Evolutionary conservation across 306 rosid species (phyloP), one percentile per base, ranked within the genome.

Genomic region (Psophocarpus tetragonolobus): DNA sequence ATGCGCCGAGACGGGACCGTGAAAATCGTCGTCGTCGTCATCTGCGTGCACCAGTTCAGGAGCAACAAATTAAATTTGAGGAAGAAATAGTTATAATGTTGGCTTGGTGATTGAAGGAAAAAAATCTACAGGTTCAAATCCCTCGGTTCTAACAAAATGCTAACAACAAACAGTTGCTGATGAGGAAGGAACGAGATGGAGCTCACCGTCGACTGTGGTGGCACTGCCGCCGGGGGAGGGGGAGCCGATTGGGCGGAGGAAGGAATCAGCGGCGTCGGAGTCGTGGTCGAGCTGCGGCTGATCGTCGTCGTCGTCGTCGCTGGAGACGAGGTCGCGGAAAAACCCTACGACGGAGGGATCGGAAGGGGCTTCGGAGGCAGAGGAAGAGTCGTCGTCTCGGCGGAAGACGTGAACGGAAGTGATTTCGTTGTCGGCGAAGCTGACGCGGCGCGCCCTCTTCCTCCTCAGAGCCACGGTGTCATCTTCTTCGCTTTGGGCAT

Each of bases 381-480:
- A 45, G 72, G 84, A 89, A 83, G 35, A 90, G 11, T 89, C 93
- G 50, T 92, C 97, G 68, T 87, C 91, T 56, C 92, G 88, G 29
- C 86, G 87, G 87, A 95, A 92, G 38, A 95, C 72, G 85, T 92
- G 97, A 61, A 95, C 96, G 70, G 97, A 91, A 79, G 99, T 95
- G 78, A 95, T 87, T 83, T 95, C 99, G 17, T 90, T 88, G 76
- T 92, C 97, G 26, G 92, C 99, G 83, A 95, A 95, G 91, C 99
- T 92, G 17, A 92, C 99, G 29, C 99, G 97, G 38, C 97, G 97
- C 11, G 87, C 68, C 47, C 93, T 89, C 61, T 88, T 95, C 82
- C 75, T 73, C 82, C 72, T 86, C 45, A 81, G 27, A 6, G 89
- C 89, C 1, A 79, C 26, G 58, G 87, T 81, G 42, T 84, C 92